Base-by-base conservation (phyloP, 1,284 basidiomycete species). In the Vanrija pseudolonga region DNA sequence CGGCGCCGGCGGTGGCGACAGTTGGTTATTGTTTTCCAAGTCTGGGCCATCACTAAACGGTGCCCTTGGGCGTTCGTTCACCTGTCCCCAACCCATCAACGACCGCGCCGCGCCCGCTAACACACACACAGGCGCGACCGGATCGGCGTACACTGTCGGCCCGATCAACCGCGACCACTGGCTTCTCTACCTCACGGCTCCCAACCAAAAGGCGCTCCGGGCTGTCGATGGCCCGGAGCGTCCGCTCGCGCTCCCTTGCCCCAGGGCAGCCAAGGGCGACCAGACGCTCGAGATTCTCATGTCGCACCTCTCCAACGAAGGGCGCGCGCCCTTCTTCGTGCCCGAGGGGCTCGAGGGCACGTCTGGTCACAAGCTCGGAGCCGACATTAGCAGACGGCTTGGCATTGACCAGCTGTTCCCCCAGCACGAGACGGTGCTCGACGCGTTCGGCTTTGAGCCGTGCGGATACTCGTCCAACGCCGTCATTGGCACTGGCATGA, bases 121-220 rank as follows among this genome's bases (percentile, higher is more conserved):
- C 45, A 58, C 18, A 19, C 3, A 3, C 38, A 5, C 51, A 73
- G 72, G 80, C 49, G 83, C 85, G 63, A 72, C 78, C 37, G 94
- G 94, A 47, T 85, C 91, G 4, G 96, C 94, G 3, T 98, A 98
- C 80, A 96, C 91, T 14, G 88, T 98, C 54, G 96, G 96, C 55
- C 95, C 93, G 73, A 90, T 97, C 78, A 98, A 98, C 75, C 91
- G 95, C 50, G 93, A 98, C 77, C 95, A 99, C 78, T 99, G 96
- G 96, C 78, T 98, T 40, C 84, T 98, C 42, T 98, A 98, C 79
- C 83, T 97, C 61, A 92, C 90, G 9, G 80, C 80, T 2, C 87
- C 89, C 15, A 68, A 76, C 66, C 50, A 55, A 15, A 41, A 36
- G 36, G 36, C 45, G 32, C 41, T 51, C 43, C 39, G 24, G 26